Evolutionary conservation across 495 filamentous ascomycete genomes (phyloP), one percentile per base, ranked within the genome.

Genomic region (Aspergillus olivimuriae): DNA sequence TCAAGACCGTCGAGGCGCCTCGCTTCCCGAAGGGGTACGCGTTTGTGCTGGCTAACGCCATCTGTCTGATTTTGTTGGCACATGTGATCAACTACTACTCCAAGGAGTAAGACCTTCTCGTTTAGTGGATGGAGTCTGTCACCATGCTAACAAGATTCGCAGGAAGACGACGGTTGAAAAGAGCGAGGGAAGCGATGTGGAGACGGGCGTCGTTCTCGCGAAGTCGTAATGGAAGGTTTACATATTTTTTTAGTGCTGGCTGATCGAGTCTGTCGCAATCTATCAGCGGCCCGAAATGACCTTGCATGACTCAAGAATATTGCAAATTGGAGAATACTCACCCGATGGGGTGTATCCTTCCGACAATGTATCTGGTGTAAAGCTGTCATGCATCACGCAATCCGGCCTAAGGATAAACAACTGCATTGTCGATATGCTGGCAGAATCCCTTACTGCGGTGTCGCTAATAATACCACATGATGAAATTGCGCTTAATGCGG

Each of bases 21-120:
- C 50, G 66, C 9, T 76, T 71, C 50, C 63, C 53, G 19, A 74
- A 74, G 47, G 72, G 72, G 0, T 72, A 70, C 47, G 58, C 69
- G 2, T 76, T 73, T 49, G 65, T 67, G 11, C 46, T 76, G 43
- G 72, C 42, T 1, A 70, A 66, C 53, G 65, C 70, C 2, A 51
- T 74, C 35, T 68, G 56, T 16, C 51, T 76, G 50, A 70, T 76
- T 43, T 22, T 51, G 4, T 39, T 58, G 20, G 56, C 66, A 31
- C 68, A 72, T 58, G 26, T 51, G 6, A 48, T 70, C 35, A 45
- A 53, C 4, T 40, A 52, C 30, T 63, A 50, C 30, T 36, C 63
- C 21, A 52, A 44, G 26, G 43, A 48, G 2, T 64, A 49, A 55
- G 56, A 43, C 1, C 2, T 14, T 4, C 1, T 4, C 9, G n/a